These are phyloP conservation scores for Dactylellina leptospora DNA, from an alignment of 2,329 filamentous ascomycete species.

Conservation along the genomic window DNA sequence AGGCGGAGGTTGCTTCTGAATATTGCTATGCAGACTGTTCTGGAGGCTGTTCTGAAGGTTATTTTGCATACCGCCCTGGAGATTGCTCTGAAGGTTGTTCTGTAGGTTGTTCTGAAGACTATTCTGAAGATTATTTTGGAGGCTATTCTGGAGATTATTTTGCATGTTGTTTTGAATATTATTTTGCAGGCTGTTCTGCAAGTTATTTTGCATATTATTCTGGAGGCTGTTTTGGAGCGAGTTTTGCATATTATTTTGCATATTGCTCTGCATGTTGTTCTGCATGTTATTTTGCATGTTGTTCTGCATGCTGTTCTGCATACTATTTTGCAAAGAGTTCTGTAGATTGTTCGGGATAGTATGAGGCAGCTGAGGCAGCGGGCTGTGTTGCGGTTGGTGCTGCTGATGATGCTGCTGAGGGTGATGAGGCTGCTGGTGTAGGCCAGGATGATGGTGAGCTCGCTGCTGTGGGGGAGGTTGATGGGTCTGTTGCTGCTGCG, in stretches of 20 bases:
- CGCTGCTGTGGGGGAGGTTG: slow-evolving; percentile 55
- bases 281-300: slow-evolving; percentile 24
- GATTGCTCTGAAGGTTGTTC: slow-evolving; percentile 15
- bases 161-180: slow-evolving; percentile 29
- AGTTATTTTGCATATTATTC: slow-evolving; percentile 19
- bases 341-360: slow-evolving; percentile 31
- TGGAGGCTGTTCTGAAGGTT: slow-evolving; percentile 10
- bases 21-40: background rate
- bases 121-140: slow-evolving; percentile 20
- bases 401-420: slow-evolving; percentile 54
- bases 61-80: slow-evolving; percentile 7
- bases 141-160: slow-evolving; percentile 22
- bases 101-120: slow-evolving; percentile 22
- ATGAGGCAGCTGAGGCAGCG: slow-evolving; percentile 41
- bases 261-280: slow-evolving; percentile 24
- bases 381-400: slow-evolving; percentile 52
- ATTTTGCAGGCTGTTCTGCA: slow-evolving; percentile 21
- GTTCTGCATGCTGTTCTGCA: slow-evolving; percentile 40
- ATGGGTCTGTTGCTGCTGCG: slow-evolving; percentile 53
- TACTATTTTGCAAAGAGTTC: slow-evolving; percentile 34
- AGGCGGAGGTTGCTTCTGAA: slow-evolving; percentile 8
- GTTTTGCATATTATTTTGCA: slow-evolving; percentile 37
- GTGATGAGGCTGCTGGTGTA: slow-evolving; percentile 56
- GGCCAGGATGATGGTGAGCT: slow-evolving; percentile 55
- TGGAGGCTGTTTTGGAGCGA: slow-evolving; percentile 29